These are phyloP conservation scores for Tilletiopsis washingtonensis DNA, from an alignment of 1,284 basidiomycete genomes.

Conservation along the genomic window DNA sequence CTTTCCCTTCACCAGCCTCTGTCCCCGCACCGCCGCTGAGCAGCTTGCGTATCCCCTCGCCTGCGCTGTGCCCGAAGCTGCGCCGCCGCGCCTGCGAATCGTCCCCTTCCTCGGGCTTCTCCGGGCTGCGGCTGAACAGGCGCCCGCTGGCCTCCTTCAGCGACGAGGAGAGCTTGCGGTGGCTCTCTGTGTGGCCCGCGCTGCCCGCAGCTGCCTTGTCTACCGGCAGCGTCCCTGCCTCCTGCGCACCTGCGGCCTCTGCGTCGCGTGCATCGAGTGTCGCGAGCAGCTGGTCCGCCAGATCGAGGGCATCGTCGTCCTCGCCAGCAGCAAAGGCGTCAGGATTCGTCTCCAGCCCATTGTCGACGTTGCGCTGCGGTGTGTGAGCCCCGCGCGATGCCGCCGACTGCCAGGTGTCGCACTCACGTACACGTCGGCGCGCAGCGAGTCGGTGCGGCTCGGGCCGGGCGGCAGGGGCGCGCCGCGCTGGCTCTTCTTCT, in stretches of 20 bases:
- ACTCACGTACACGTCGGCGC: slow-evolving; percentile 16
- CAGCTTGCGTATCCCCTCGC: not conserved
- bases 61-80: not conserved
- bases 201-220: not conserved
- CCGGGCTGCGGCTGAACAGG: too few relatives aligned
- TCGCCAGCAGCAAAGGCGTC: slow-evolving; percentile 11
- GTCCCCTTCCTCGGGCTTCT: not conserved
- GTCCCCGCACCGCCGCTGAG: not conserved
- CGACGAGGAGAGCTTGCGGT: not conserved
- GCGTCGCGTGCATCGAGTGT: slow-evolving; percentile 28
- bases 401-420: not conserved
- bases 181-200: not conserved
- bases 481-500: too few relatives aligned
- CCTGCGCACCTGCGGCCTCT: slow-evolving; percentile 5
- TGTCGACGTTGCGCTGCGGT: not conserved
- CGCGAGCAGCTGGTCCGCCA: slow-evolving; percentile 33
- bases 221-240: not conserved
- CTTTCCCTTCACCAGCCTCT: not conserved
- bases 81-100: not conserved
- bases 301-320: slow-evolving; percentile 24
- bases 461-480: too few relatives aligned
- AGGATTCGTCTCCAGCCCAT: not conserved
- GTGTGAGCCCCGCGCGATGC: not conserved
- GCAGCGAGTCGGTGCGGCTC: slow-evolving; percentile 10
- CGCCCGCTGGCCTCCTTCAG: slow-evolving; percentile 23